A percentile compares a stretch with the other conserved stretches of the same genome.
Evolutionary conservation across 1,139 yeast species (phyloP).

Genomic region (Barnettozyma hawaiiensis): DNA sequence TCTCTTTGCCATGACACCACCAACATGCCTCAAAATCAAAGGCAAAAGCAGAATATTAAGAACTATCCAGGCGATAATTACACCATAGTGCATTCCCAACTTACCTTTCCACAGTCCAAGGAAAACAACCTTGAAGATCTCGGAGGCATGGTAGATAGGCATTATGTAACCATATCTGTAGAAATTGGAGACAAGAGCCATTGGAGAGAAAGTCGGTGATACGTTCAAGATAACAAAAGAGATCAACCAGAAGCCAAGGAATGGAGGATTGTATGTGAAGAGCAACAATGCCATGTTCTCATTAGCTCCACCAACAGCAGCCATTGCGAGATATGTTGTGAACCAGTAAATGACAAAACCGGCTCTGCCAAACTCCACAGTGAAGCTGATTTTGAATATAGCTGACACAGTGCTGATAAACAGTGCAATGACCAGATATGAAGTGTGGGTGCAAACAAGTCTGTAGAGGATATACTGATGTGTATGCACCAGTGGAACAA

Average conservation of each 20-base stretch:
- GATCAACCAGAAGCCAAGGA: constrained; percentile 57
- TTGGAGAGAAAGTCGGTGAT: constrained; percentile 56
- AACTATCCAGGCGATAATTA: constrained; percentile 54
- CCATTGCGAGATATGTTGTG: constrained; percentile 51
- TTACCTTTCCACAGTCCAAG: constrained; percentile 50
- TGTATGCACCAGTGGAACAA: constrained; percentile 41
- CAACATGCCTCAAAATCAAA: constrained; percentile 33
- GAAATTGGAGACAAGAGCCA: constrained; percentile 46
- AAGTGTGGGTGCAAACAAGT: constrained; percentile 39
- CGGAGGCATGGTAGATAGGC: constrained; percentile 58
- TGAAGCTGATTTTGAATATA: constrained; percentile 52
- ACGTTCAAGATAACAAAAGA: constrained; percentile 56
- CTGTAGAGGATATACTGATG: constrained; percentile 46
- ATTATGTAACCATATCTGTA: constrained; percentile 60
- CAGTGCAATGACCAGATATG: constrained; percentile 48
- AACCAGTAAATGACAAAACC: constrained; percentile 67
- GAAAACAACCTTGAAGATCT: constrained; percentile 50
- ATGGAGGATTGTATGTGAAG: constrained; percentile 41
- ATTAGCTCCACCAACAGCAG: constrained; percentile 59
- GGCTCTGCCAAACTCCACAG: constrained; percentile 46
- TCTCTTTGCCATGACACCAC: constrained; percentile 28
- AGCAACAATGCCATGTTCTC: constrained; percentile 50
- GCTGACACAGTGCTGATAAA: constrained; percentile 54
- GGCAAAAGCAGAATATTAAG: constrained; percentile 43
- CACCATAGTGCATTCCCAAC: constrained; percentile 54